Evolutionary conservation across 305 asterid species (phyloP), one percentile per base, ranked within the genome.

Genomic region (Stenogyne calaminthoides): DNA sequence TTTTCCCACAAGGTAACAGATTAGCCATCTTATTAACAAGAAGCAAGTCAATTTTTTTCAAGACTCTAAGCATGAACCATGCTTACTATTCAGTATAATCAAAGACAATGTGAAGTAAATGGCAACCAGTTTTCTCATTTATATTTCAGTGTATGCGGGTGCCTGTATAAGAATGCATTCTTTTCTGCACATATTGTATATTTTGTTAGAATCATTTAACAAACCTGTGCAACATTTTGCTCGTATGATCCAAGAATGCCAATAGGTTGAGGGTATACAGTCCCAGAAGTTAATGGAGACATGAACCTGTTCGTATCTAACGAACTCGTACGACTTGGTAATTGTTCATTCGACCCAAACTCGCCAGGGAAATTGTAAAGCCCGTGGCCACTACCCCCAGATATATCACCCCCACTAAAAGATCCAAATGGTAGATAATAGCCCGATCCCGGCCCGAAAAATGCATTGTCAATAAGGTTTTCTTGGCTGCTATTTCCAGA

Each of bases 221-320:
- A 77, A 81, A 95, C 99, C 99, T 95, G 99, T 44, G 86, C 83
- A 78, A 84, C 80, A 83, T 87, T 91, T 75, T 88, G 98, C 84
- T 95, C 99, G 60, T 95, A 95, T 0, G 97, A 82, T 74, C 99
- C 99, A 84, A 87, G 96, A 82, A 93, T 80, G 80, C 98, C 99
- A 82, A 85, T 70, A 59, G 96, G 91, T 65, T 86, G 99, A 66
- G 88, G 92, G 85, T 92, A 95, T 36, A 88, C 77, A 75, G 89
- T 81, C 72, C 97, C 96, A 76, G 98, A 85, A 75, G 90, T 69
- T 82, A 92, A 75, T 64, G 92, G 97, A 79, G 98, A 82, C 84
- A 86, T 74, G 86, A 86, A 88, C 80, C 95, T 85, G 86, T 91
- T 86, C 14, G 94, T 46, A 75, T 90, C 99, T 67, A 87, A 44